Evolutionary conservation across 2,329 filamentous ascomycete species (phyloP).

Genomic region (Paracoccidioides brasiliensis): DNA sequence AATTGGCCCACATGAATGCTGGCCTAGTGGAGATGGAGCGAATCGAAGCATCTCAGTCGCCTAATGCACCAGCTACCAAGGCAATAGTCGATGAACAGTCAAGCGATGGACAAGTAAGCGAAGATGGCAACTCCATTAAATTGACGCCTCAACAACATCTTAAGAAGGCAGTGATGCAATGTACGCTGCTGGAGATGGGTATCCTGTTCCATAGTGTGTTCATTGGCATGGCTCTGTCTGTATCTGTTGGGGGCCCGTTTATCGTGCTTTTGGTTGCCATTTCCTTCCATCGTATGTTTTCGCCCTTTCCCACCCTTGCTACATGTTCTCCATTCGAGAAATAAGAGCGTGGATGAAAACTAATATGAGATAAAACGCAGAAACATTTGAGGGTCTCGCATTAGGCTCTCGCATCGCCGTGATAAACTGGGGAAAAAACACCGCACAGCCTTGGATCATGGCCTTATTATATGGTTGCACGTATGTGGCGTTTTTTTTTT

Average conservation of each 20-base stretch:
- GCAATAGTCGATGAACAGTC: background rate
- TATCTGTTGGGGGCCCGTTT: slow-evolving; percentile 23
- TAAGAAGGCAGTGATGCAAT: slow-evolving; percentile 57
- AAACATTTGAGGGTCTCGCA: slow-evolving; percentile 25
- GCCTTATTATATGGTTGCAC: slow-evolving; percentile 57
- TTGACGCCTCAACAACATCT: slow-evolving; percentile 29
- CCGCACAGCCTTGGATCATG: slow-evolving; percentile 51
- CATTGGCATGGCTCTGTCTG: slow-evolving; percentile 26
- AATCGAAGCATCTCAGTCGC: slow-evolving; percentile 13
- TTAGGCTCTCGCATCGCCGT: slow-evolving; percentile 23
- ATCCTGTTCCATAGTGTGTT: slow-evolving; percentile 64
- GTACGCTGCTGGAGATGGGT: slow-evolving; percentile 60
- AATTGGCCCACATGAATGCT: slow-evolving; percentile 18
- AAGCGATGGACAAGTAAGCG: background rate
- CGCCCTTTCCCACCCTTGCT: too few species aligned
- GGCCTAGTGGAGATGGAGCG: slow-evolving; percentile 14
- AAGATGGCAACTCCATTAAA: background rate
- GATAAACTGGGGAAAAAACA: slow-evolving; percentile 19
- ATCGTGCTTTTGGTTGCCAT: slow-evolving; percentile 24
- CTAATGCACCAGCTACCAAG: background rate
- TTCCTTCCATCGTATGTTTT: slow-evolving; percentile 24
- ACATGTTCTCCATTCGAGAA: background rate
- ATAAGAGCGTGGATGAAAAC: background rate
- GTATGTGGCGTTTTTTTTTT: slow-evolving; percentile 13
- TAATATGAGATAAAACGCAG: slow-evolving; percentile 10